phyloP scores from a whole-genome alignment of 768 basidiomycete genomes.

The Leccinum variicolor region DNA sequence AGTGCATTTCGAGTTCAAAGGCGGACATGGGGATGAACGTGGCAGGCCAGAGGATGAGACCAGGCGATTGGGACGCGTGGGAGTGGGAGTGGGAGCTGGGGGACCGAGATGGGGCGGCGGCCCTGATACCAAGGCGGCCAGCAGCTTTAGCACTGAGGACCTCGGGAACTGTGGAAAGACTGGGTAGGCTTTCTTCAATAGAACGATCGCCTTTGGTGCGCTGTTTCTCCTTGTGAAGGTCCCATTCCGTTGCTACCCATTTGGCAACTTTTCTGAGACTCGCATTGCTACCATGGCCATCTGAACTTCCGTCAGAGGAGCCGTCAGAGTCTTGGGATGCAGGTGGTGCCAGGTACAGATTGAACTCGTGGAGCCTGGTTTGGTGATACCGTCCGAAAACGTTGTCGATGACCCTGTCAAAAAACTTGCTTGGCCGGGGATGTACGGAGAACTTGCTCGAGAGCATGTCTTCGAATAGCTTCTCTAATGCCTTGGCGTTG shows the following conservation, averaged over 20 bases:
- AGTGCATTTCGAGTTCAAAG: constrained; percentile 68
- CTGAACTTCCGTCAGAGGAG: constrained; percentile 24
- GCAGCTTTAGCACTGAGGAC: constrained; percentile 36
- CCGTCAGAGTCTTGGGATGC: constrained; percentile 17
- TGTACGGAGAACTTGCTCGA: constrained; percentile 47
- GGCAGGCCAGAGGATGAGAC: constrained; percentile 56
- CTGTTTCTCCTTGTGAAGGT: constrained; percentile 27
- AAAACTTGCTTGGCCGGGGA: constrained; percentile 47
- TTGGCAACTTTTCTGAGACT: constrained; percentile 31
- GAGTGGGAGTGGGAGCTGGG: constrained; percentile 23
- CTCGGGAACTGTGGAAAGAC: constrained; percentile 26
- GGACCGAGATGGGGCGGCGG: constrained; percentile 10
- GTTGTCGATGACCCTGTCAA: constrained; percentile 42
- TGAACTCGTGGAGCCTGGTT: constrained; percentile 43
- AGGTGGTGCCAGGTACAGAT: constrained; percentile 57
- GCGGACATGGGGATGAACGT: constrained; percentile 58
- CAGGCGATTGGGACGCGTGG: constrained; percentile 52
- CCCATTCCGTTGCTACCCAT: constrained; percentile 37
- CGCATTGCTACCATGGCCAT: constrained; percentile 19
- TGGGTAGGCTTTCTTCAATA: constrained; percentile 22
- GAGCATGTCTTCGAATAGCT: constrained; percentile 59
- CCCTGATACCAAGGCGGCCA: constrained; percentile 34
- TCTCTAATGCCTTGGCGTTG: constrained; percentile 50
- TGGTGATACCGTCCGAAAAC: constrained; percentile 51
- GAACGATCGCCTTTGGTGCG: constrained; percentile 23